phyloP scores from a whole-genome alignment of 2,329 filamentous ascomycete genomes.

The Plectosphaerella cucumerina region DNA sequence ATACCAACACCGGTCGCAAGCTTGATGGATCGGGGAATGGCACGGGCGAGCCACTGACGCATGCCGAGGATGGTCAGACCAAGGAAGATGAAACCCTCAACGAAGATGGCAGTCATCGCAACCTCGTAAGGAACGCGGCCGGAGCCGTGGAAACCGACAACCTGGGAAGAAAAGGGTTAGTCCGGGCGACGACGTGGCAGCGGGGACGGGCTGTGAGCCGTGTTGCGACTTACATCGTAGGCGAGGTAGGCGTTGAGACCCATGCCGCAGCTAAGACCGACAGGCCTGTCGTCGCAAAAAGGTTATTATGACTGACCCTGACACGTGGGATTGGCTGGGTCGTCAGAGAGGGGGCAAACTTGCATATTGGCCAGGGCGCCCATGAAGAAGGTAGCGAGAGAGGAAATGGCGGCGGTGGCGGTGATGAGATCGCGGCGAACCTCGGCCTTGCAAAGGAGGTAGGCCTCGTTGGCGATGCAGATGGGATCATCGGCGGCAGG shows the following conservation, averaged over 20 bases:
- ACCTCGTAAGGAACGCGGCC: constrained; percentile 70
- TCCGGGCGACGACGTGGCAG: constrained; percentile 4
- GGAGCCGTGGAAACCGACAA: constrained; percentile 69
- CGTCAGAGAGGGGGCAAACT: constrained; percentile 18
- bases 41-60: constrained; percentile 82
- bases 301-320: neutral
- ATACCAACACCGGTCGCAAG: constrained; percentile 83
- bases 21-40: constrained; percentile 81
- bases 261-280: constrained; percentile 39
- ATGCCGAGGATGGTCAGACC: constrained; percentile 74
- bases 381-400: constrained; percentile 78
- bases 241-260: constrained; percentile 83
- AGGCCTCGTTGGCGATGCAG: constrained; percentile 52
- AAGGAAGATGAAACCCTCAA: constrained; percentile 84
- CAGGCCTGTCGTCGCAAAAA: constrained; percentile 18
- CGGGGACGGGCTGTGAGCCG: constrained; percentile 11
- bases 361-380: constrained; percentile 75
- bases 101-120: constrained; percentile 81
- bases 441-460: constrained; percentile 57
- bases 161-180: constrained; percentile 8
- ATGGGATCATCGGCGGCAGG: constrained; percentile 40
- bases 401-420: constrained; percentile 77
- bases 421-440: constrained; percentile 78
- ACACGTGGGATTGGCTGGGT: too few relatives aligned
- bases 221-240: constrained; percentile 47